These are phyloP conservation scores for Yarrowia phangngaensis DNA, from an alignment of 805 yeast genomes.

Conservation along the genomic window DNA sequence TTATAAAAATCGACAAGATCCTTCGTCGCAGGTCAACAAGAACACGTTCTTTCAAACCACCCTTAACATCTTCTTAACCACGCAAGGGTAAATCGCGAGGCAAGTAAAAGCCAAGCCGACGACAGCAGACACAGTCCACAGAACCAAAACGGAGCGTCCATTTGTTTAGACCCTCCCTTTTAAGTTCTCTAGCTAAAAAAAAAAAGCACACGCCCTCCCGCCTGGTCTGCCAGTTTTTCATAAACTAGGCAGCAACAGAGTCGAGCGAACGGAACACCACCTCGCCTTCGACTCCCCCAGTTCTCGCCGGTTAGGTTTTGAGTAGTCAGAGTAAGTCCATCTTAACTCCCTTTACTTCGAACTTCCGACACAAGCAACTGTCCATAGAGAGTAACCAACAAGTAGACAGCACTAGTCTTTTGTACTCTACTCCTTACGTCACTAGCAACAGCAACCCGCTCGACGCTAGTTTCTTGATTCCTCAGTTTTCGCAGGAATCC, in stretches of 20 bases:
- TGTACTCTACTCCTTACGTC: conserved; percentile 9
- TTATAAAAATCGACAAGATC: conserved; percentile 2
- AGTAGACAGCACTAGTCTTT: conserved; percentile 22
- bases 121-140: background rate
- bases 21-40: background rate
- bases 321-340: conserved; percentile 23
- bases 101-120: conserved; percentile 2
- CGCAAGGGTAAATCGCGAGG: conserved; percentile 4
- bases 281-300: conserved; percentile 26
- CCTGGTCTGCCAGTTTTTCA: conserved; percentile 21
- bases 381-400: conserved; percentile 18
- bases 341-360: conserved; percentile 25
- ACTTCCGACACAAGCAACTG: conserved; percentile 25
- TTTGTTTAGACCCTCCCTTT: conserved; percentile 8
- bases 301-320: conserved; percentile 21
- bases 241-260: conserved; percentile 22
- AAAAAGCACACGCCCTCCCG: conserved; percentile 11
- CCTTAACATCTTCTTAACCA: conserved; percentile 4
- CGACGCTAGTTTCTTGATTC: conserved; percentile 24
- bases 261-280: conserved; percentile 27
- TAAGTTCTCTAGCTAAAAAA: conserved; percentile 10
- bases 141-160: conserved; percentile 23
- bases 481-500: conserved; percentile 15
- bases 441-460: conserved; percentile 26
- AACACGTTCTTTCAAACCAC: conserved; percentile 11